Base-by-base conservation (phyloP, 164 flowering plant genomes). In the Stephania japonica region DNA sequence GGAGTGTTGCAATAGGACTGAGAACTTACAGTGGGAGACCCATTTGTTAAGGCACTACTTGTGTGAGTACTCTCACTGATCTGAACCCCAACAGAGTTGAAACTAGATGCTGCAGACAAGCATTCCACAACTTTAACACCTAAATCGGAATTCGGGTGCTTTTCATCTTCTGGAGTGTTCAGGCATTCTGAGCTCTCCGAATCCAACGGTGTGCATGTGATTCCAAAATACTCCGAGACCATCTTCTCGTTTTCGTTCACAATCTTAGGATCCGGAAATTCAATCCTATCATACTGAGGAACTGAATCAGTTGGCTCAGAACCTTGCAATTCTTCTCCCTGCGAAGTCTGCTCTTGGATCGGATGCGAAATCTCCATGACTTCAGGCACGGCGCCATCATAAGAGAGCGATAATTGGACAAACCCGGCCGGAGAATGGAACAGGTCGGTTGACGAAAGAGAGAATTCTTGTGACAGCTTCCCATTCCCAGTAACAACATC, bases 361-460 rank as follows among this genome's bases (percentile, higher is more conserved):
- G 82, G 79, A 2, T 71, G 71, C n/a, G 92, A 80, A 72, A 90
- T 81, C 3, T 81, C 82, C 78, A 90, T 71, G n/a, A 91, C 94
- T 10, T 92, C 99, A 0, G 97, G 94, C 11, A 83, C 80, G 72
- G 86, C 78, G 32, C 97, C 99, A 73, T 13, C 41, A 75, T 89
- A 93, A 0, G 86, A 76, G 42, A 96, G 82, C 21, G 97, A 86
- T 70, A 96, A 74, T 68, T 85, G 86, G 42, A 96, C 94, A 75
- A 87, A 90, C 61, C 99, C 99, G 0, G 98, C 88, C 0, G 99
- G 99, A 24, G 99, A 96, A 80, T 96, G 98, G 83, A 89, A 91
- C 23, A 96, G 79, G 82, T 96, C 97, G 23, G 90, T 87, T 0
- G 99, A 91, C 18, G 99, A 91, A 21, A 95, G 89, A 32, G 93